A percentile compares a stretch with the other conserved stretches of the same genome.
Conservation (phyloP, 2,329 filamentous ascomycete genomes). For the Hymenoscyphus albidus region DNA sequence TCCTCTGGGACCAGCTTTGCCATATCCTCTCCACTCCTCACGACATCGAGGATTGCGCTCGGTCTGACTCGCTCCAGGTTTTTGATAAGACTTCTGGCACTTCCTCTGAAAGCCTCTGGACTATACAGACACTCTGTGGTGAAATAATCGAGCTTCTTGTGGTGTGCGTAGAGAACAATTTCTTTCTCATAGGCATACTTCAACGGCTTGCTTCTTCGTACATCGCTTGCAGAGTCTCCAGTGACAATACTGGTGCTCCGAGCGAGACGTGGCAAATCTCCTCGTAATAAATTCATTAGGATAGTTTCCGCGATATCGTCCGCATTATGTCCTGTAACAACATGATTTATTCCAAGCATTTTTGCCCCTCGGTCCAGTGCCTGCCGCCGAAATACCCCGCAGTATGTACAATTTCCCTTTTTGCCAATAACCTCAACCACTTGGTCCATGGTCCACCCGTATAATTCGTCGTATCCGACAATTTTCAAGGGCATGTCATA, state of each 20-base stretch:
- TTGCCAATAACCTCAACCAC: conserved; percentile 95
- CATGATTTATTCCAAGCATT: conserved; percentile 81
- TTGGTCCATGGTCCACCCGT: conserved; percentile 99
- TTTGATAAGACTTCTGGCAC: conserved; percentile 87
- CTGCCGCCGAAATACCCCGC: conserved; percentile 91
- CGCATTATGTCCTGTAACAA: conserved; percentile 96
- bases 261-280: conserved; percentile 81
- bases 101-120: conserved; percentile 92
- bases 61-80: conserved; percentile 89
- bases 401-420: conserved; percentile 99
- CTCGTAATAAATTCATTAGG: conserved; percentile 91
- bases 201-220: conserved; percentile 91
- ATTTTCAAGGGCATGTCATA: conserved; percentile 91
- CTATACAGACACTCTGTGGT: conserved; percentile 98
- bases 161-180: conserved; percentile 94
- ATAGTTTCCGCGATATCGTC: conserved; percentile 97
- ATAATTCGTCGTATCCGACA: conserved; percentile 87
- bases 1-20: conserved; percentile 72
- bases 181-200: conserved; percentile 99
- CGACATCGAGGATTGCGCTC: conserved; percentile 91
- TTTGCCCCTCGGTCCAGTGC: conserved; percentile 90
- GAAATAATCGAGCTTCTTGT: conserved; percentile 97
- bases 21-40: conserved; percentile 95
- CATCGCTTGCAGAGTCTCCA: conserved; percentile 71
- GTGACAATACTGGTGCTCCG: conserved; percentile 89